Evolutionary conservation across 345 rosid genomes (phyloP).

Genomic region (Salix purpurea): DNA sequence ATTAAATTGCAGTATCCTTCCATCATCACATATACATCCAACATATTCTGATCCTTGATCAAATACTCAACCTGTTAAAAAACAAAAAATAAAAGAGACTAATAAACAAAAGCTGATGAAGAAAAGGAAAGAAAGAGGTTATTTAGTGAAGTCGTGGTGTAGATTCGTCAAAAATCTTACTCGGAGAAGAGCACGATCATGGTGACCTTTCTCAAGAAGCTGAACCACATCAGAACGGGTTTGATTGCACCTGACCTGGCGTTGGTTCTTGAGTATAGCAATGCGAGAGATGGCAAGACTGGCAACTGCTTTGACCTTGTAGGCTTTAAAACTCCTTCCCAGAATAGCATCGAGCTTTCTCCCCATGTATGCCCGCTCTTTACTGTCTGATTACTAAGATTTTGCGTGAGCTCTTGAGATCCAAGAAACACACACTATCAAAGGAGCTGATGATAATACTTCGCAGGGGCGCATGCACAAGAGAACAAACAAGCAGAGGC

Average conservation of each 20-base stretch:
- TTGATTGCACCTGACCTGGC: conserved; percentile 47
- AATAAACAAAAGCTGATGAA: neutral
- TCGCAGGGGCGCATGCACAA: neutral
- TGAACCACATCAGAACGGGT: conserved; percentile 69
- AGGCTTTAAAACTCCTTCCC: conserved; percentile 58
- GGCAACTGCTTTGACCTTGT: conserved; percentile 60
- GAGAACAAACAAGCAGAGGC: conserved; percentile 15
- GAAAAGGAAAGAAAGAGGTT: neutral
- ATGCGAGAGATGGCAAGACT: conserved; percentile 68
- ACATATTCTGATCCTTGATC: conserved; percentile 61
- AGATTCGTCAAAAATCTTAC: conserved; percentile 19
- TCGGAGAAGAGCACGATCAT: conserved; percentile 72
- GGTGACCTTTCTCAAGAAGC: conserved; percentile 68
- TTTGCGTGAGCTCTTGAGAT: too few species aligned
- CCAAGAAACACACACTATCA: neutral
- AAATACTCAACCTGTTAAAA: conserved; percentile 53
- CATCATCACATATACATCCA: conserved; percentile 61
- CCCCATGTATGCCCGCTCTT: conserved; percentile 45
- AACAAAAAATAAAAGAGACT: neutral
- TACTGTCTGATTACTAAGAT: neutral
- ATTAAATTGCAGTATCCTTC: conserved; percentile 63
- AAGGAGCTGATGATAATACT: neutral
- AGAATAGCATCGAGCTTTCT: conserved; percentile 70
- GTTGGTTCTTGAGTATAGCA: conserved; percentile 66
- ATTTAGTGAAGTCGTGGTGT: neutral